These are phyloP conservation scores for Melastoma candidum DNA, from an alignment of 441 rosid species.

Conservation along the genomic window DNA sequence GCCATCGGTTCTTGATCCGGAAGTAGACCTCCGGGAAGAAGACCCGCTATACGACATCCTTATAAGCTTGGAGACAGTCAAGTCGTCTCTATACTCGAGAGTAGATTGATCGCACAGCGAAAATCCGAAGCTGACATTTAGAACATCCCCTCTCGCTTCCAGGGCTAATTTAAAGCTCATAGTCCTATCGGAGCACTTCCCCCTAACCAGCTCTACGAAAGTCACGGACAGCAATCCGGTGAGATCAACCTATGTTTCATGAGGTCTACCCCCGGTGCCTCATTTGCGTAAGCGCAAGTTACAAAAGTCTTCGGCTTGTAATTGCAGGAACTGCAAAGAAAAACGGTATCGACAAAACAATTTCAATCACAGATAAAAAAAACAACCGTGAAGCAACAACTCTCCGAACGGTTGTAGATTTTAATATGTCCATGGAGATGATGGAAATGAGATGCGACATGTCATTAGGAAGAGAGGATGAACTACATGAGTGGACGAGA, in stretches of 20 bases:
- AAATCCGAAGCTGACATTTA: conserved; percentile 13
- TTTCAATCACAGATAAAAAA: no score
- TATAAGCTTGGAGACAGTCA: conserved; percentile 12
- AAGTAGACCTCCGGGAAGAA: background rate
- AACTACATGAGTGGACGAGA: no score
- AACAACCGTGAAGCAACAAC: no score
- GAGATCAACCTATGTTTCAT: conserved; percentile 78
- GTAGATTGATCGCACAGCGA: background rate
- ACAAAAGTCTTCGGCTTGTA: conserved; percentile 52
- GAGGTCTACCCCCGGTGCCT: conserved; percentile 30
- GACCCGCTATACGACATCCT: conserved; percentile 7
- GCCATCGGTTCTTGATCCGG: background rate
- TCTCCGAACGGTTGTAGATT: no score
- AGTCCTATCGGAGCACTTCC: conserved; percentile 50
- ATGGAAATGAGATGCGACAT: no score
- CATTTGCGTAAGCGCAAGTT: conserved; percentile 41
- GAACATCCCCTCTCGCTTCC: conserved; percentile 12
- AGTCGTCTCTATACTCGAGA: conserved; percentile 7
- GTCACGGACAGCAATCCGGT: conserved; percentile 61
- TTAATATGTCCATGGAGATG: no score
- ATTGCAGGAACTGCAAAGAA: conserved; percentile 26
- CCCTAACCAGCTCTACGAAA: conserved; percentile 47
- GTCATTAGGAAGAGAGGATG: no score
- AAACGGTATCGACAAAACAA: no score
- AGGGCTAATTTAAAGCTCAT: conserved; percentile 34